Conservation (phyloP, 1,139 yeast genomes). For the Suhomyces coccinellae region DNA sequence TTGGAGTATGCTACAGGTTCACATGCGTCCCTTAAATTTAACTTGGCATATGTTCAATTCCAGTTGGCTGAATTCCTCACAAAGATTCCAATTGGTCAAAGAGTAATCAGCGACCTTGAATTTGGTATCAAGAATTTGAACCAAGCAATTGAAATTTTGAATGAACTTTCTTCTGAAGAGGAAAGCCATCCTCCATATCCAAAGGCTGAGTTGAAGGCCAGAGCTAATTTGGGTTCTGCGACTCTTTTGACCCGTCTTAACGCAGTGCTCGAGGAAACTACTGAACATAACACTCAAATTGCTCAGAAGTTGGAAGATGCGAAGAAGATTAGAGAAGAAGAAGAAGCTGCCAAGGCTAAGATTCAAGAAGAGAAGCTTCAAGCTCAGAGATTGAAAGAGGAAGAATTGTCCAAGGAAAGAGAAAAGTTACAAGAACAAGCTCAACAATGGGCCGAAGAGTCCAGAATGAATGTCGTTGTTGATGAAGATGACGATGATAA, state of each 20-base stretch:
- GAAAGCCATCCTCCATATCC: slow-evolving; percentile 71
- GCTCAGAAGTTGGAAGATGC: slow-evolving; percentile 73
- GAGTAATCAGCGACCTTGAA: slow-evolving; percentile 64
- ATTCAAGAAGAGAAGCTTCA: slow-evolving; percentile 42
- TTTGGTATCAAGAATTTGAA: slow-evolving; percentile 58
- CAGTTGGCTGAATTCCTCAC: slow-evolving; percentile 84
- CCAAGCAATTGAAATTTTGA: slow-evolving; percentile 62
- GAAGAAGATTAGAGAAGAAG: slow-evolving; percentile 61
- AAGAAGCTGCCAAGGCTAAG: slow-evolving; percentile 42
- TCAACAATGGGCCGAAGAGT: slow-evolving; percentile 72
- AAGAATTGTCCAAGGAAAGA: slow-evolving; percentile 65
- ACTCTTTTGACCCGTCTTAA: slow-evolving; percentile 74
- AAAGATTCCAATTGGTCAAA: slow-evolving; percentile 58
- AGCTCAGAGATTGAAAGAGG: slow-evolving; percentile 46
- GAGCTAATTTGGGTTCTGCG: slow-evolving; percentile 80
- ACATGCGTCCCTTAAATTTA: slow-evolving; percentile 60
- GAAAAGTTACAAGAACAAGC: slow-evolving; percentile 77
- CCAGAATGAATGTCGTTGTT: slow-evolving; percentile 35
- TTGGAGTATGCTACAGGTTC: slow-evolving; percentile 36
- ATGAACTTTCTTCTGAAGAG: slow-evolving; percentile 55
- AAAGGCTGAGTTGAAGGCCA: slow-evolving; percentile 72
- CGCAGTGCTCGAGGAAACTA: slow-evolving; percentile 71
- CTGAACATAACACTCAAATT: slow-evolving; percentile 59
- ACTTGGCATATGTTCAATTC: slow-evolving; percentile 80
- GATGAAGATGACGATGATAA: slow-evolving; percentile 38